Base-by-base conservation (phyloP, 2,329 filamentous ascomycete genomes). In the Pestalotiopsis sp. region DNA sequence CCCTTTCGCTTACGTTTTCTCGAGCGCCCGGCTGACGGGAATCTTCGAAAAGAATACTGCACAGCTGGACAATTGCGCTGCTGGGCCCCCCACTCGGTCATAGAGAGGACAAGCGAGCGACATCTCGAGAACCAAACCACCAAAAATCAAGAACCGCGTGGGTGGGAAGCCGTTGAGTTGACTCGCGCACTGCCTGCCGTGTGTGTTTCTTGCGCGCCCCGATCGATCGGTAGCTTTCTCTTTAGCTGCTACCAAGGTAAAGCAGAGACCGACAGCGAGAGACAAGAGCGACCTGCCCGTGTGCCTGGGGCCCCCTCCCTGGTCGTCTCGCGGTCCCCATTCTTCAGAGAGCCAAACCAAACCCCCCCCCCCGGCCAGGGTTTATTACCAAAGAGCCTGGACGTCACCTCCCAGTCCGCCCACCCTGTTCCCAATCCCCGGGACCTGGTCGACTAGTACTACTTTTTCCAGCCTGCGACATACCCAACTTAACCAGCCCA, bases 391-490 rank as follows among this genome's bases (percentile, higher is more conserved):
- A 61, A 35, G 38, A 38, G 38, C 35, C 60, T 63, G 39, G 39
- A n/a, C 14, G 14, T 35, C 58, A 22, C 58, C 13, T 20, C 58
- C 58, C 26, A 17, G 30, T 38, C 38, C 40, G 20, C 60, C 30
- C 58, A 38, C 58, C 26, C 58, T 35, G 22, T 58, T 58, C 56
- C 58, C 26, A 60, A 39, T 60, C 35, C 58, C 58, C 58, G 58
- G 58, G 58, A 60, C 58, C 35, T 60, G 58, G 24, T 60, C 58
- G 20, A 52, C 44, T 14, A n/a, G 14, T 52, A 14, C n/a, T 52
- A 9, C 17, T 22, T n/a, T 22, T 58, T 30, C 30, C 30, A 30
- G 30, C 30, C 30, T 58, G 22, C 13, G 56, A 26, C 56, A 35
- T 5, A 58, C 20, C 24, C 22, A 26, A 63, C 20, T 14, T 52